Conservation (phyloP, 331 rosid genomes). For the Stylosanthes scabra region DNA sequence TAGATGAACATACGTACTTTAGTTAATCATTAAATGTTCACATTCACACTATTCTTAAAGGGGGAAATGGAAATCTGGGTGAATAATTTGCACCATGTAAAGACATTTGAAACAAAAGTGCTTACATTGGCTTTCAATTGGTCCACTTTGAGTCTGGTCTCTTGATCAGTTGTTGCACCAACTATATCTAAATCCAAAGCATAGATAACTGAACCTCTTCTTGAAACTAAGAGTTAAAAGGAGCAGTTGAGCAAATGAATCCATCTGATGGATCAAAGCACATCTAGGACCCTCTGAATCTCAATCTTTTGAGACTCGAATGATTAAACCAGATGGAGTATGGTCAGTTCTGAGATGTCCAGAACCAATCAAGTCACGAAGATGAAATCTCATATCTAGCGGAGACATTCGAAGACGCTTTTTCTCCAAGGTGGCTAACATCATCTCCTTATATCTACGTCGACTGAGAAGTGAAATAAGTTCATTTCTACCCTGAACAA, state of each 20-base stretch:
- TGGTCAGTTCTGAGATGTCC: constrained; percentile 72
- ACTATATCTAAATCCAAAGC: constrained; percentile 34
- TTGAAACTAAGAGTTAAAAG: constrained; percentile 25
- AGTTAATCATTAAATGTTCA: constrained; percentile 10
- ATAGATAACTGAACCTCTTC: constrained; percentile 28
- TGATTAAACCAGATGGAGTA: constrained; percentile 74
- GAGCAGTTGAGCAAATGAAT: constrained; percentile 28
- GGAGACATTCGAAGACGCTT: constrained; percentile 78
- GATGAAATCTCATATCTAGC: constrained; percentile 86
- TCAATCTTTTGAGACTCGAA: constrained; percentile 77
- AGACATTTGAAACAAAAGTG: constrained; percentile 22
- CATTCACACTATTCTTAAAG: background rate
- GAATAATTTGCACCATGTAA: background rate
- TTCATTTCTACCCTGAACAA: constrained; percentile 94
- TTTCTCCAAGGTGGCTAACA: constrained; percentile 76
- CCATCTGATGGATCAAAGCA: constrained; percentile 29
- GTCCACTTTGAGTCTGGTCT: constrained; percentile 24
- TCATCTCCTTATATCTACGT: constrained; percentile 78
- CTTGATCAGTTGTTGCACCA: constrained; percentile 17
- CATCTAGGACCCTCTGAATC: constrained; percentile 32
- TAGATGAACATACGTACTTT: background rate
- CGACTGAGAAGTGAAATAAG: constrained; percentile 78
- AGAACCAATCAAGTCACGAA: constrained; percentile 89
- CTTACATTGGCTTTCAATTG: constrained; percentile 30
- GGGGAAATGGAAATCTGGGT: background rate